These are phyloP conservation scores for Boletus speciosus DNA, from an alignment of 768 basidiomycete species.

Conservation along the genomic window DNA sequence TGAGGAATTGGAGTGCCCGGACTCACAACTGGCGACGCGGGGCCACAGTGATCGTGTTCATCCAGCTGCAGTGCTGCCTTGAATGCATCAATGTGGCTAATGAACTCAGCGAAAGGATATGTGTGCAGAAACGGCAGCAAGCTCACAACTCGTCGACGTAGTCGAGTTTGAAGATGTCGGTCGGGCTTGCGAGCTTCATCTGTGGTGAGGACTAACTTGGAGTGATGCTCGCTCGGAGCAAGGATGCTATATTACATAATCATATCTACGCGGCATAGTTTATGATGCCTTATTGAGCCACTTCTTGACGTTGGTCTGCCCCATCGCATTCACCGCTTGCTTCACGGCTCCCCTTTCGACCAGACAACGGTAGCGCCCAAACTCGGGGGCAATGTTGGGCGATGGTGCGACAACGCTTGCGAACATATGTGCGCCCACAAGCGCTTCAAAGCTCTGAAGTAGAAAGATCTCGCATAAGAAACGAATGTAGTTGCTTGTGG, in stretches of 20 bases:
- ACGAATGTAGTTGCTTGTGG: background rate
- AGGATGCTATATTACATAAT: slow-evolving; percentile 23
- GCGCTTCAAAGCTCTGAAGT: slow-evolving; percentile 70
- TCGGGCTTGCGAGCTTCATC: slow-evolving; percentile 11
- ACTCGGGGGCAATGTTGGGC: slow-evolving; percentile 57
- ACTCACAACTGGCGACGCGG: slow-evolving; percentile 19
- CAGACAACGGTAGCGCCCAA: slow-evolving; percentile 68
- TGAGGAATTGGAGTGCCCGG: slow-evolving; percentile 23
- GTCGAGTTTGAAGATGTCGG: slow-evolving; percentile 41
- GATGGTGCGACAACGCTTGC: slow-evolving; percentile 47
- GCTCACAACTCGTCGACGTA: slow-evolving; percentile 74
- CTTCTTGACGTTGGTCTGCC: slow-evolving; percentile 70
- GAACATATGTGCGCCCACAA: slow-evolving; percentile 58
- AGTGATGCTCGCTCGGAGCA: background rate
- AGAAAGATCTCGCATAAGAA: slow-evolving; percentile 1
- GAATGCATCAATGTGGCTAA: slow-evolving; percentile 72
- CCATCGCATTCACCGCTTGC: slow-evolving; percentile 59
- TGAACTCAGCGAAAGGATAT: background rate
- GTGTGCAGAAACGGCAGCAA: background rate
- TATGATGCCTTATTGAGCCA: slow-evolving; percentile 62
- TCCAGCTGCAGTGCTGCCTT: slow-evolving; percentile 66
- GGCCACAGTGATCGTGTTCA: slow-evolving; percentile 36
- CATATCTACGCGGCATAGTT: background rate
- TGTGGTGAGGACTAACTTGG: background rate
- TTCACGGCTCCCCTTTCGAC: slow-evolving; percentile 65